phyloP scores from a whole-genome alignment of 2,329 filamentous ascomycete genomes.

The Monilinia fructigena region DNA sequence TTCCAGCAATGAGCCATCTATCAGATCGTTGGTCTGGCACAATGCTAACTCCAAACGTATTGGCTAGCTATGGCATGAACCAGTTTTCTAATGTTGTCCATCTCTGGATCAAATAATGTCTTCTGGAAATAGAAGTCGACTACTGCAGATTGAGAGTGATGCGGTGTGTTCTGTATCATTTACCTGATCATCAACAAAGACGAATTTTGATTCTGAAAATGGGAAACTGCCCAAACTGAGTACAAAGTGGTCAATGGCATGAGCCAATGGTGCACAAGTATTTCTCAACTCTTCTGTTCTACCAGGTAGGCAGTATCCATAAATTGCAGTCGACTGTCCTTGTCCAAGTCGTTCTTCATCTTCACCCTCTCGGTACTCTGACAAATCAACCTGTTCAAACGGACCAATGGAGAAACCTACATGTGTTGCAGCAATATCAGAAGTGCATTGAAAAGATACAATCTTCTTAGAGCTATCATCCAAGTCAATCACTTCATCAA shows the following conservation, averaged over 20 bases:
- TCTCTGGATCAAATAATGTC: slow-evolving; percentile 80
- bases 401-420: slow-evolving; percentile 92
- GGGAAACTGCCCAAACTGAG: slow-evolving; percentile 88
- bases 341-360: slow-evolving; percentile 88
- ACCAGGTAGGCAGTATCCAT: slow-evolving; percentile 87
- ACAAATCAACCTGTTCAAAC: slow-evolving; percentile 89
- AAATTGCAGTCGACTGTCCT: slow-evolving; percentile 76
- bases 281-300: slow-evolving; percentile 80
- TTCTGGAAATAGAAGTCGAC: slow-evolving; percentile 77
- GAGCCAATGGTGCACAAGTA: slow-evolving; percentile 80
- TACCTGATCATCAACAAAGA: slow-evolving; percentile 87
- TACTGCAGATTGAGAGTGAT: slow-evolving; percentile 85
- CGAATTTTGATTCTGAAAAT: slow-evolving; percentile 87
- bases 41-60: slow-evolving; percentile 89
- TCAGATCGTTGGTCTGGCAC: slow-evolving; percentile 78
- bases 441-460: slow-evolving; percentile 76
- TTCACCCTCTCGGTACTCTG: slow-evolving; percentile 83
- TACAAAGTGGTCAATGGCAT: slow-evolving; percentile 87
- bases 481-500: slow-evolving; percentile 76
- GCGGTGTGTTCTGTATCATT: slow-evolving; percentile 74
- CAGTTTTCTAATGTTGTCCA: slow-evolving; percentile 75
- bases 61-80: slow-evolving; percentile 85
- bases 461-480: slow-evolving; percentile 80
- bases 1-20: slow-evolving; percentile 84
- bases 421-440: slow-evolving; percentile 78